Conservation (phyloP, 1,139 yeast species). For the Saccharomycopsis phalli region DNA sequence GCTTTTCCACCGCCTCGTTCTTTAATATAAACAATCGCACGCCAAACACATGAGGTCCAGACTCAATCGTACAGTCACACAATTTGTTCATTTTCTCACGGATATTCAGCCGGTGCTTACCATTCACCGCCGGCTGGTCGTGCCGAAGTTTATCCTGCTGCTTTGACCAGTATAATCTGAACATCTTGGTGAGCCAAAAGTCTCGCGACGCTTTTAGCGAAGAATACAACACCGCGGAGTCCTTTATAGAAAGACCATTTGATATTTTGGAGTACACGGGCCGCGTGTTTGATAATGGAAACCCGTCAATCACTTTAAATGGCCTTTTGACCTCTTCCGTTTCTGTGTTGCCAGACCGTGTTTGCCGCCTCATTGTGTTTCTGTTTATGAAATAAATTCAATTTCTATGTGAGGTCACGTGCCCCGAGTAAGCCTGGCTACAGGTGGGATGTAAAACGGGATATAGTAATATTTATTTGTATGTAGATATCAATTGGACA, state of each 20-base stretch:
- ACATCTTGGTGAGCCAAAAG: constrained; percentile 66
- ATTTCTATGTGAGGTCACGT: no score
- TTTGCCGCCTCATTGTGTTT: no score
- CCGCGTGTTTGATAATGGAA: constrained; percentile 15
- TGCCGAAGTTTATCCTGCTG: constrained; percentile 30
- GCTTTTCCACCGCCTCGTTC: constrained; percentile 46
- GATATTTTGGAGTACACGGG: constrained; percentile 17
- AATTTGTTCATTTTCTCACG: constrained; percentile 86
- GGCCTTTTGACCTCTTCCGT: constrained; percentile 9
- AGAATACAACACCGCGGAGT: constrained; percentile 61
- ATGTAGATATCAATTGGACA: no score
- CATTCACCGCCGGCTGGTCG: neutral
- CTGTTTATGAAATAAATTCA: no score
- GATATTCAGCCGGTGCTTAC: constrained; percentile 34
- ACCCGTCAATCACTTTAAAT: constrained; percentile 8
- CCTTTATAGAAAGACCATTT: constrained; percentile 63
- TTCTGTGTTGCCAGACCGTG: neutral
- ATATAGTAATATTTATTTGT: no score
- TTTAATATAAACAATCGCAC: constrained; percentile 72
- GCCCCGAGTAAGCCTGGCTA: no score
- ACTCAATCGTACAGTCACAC: constrained; percentile 60
- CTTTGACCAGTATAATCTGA: constrained; percentile 73
- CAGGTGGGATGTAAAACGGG: no score
- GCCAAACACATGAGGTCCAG: constrained; percentile 82
- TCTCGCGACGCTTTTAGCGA: constrained; percentile 69